phyloP scores from a whole-genome alignment of 257 asterid genomes.

The Solanum ossicruentum region DNA sequence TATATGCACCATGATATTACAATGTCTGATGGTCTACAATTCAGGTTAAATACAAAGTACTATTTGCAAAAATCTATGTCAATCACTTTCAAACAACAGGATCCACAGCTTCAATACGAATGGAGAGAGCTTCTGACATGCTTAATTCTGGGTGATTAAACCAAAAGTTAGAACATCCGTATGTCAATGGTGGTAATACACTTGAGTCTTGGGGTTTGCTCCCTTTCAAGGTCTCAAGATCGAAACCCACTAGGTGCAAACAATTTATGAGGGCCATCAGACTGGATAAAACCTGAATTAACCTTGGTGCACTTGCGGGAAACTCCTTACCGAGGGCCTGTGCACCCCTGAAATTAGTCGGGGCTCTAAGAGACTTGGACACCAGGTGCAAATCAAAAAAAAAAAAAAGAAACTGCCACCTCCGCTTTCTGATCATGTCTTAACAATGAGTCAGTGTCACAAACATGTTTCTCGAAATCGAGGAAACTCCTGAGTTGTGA shows the following conservation, averaged over 20 bases:
- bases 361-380: no score
- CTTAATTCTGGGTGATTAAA: not conserved
- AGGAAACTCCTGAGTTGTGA: not conserved
- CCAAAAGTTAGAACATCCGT: not conserved
- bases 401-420: no score
- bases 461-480: not conserved
- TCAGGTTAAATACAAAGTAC: not conserved
- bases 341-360: no score
- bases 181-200: not conserved
- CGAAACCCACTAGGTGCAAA: no score
- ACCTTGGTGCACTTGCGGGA: no score
- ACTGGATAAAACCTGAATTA: no score
- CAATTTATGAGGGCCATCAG: no score
- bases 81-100: not conserved
- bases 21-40: not conserved
- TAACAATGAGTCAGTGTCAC: not conserved
- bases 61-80: not conserved
- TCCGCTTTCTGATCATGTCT: not conserved
- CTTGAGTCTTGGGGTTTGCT: no score
- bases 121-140: not conserved
- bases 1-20: not conserved
- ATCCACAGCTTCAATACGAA: not conserved
- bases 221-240: no score
- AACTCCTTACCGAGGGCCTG: no score
- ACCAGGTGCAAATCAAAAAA: no score